Conservation (phyloP, 2,329 filamentous ascomycete species). For the Magnaporthales sp. region DNA sequence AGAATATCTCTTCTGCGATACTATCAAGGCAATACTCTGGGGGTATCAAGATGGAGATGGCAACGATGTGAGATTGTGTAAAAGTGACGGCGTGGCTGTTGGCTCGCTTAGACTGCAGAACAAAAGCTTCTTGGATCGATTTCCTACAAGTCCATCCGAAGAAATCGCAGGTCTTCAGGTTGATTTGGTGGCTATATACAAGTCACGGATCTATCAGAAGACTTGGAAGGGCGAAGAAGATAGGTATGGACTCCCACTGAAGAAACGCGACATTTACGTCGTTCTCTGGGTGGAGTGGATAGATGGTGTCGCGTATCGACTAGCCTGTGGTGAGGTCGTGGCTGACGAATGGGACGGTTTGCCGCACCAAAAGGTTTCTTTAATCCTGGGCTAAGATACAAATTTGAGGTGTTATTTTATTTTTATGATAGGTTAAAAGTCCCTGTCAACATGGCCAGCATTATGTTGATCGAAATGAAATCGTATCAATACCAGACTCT, state of each 20-base stretch:
- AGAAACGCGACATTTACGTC: not conserved
- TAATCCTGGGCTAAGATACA: not conserved
- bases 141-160: not conserved
- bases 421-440: too few relatives aligned
- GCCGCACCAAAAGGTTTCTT: not conserved
- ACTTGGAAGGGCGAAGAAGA: not conserved
- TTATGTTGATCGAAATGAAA: too few relatives aligned
- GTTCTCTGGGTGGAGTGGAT: not conserved
- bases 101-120: not conserved
- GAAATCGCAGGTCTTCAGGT: not conserved
- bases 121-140: not conserved
- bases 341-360: not conserved
- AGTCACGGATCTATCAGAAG: not conserved
- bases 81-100: not conserved
- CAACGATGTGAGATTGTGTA: not conserved
- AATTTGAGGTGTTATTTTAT: too few relatives aligned
- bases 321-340: not conserved
- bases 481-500: too few relatives aligned
- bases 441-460: too few relatives aligned
- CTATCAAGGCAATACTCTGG: not conserved
- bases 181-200: not conserved
- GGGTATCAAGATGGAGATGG: not conserved
- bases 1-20: not conserved
- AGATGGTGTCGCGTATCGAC: not conserved
- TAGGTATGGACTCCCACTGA: not conserved